phyloP scores from a whole-genome alignment of 2,329 filamentous ascomycete genomes.

The Fusarium virguliforme region DNA sequence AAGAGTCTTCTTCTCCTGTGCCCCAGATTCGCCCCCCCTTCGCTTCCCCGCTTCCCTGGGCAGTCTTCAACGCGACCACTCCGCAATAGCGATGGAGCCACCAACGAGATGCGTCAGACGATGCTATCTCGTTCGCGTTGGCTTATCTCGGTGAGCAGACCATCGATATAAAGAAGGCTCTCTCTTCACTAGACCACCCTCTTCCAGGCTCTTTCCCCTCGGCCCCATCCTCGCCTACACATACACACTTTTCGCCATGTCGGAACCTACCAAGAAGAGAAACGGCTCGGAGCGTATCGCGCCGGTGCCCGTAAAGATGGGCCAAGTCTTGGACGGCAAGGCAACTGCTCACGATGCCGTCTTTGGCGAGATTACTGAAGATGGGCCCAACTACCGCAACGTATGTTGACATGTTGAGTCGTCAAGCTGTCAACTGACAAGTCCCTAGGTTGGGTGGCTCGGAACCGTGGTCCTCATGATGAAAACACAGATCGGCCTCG shows the following conservation, averaged over 20 bases:
- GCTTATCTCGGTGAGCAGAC: too few species aligned
- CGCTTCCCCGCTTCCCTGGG: background rate
- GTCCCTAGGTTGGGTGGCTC: background rate
- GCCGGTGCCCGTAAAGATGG: background rate
- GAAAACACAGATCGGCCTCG: background rate
- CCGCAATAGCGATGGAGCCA: background rate
- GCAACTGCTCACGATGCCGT: background rate
- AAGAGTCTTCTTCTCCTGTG: too few species aligned
- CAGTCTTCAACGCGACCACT: background rate
- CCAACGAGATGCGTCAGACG: too few species aligned
- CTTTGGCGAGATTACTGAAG: background rate
- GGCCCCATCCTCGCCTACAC: too few species aligned
- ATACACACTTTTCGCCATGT: background rate
- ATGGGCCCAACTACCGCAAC: background rate
- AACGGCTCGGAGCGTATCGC: background rate
- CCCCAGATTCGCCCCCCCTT: background rate
- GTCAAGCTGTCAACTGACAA: background rate
- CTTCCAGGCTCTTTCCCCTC: too few species aligned
- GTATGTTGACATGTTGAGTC: background rate
- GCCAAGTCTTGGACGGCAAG: background rate
- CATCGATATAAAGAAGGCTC: background rate
- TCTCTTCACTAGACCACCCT: background rate
- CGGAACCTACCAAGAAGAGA: background rate
- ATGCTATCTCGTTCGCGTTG: too few species aligned
- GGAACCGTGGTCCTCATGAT: background rate